Evolutionary conservation across 768 basidiomycete species (phyloP), one percentile per base, ranked within the genome.

Genomic region (Lactarius tabidus): DNA sequence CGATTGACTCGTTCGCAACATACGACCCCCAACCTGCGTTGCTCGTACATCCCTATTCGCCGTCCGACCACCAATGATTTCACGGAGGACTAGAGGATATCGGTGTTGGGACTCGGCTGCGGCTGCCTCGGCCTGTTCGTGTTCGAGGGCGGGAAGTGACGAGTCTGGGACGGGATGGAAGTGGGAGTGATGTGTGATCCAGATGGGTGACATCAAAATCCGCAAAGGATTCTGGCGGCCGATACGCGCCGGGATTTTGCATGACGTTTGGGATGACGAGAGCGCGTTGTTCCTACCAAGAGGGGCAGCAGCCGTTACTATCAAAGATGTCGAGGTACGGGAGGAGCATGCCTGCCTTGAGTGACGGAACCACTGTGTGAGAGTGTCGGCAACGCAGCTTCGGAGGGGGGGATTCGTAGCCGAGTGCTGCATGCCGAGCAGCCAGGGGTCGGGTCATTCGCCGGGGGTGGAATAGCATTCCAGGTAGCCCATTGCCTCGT

Each of bases 21-120:
- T 95, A 72, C 93, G 95, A 0, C 93, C 93, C n/a, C 93, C 93
- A 95, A 0, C 93, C 93, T 0, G 89, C 79, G n/a, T n/a, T 93
- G 67, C 84, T 88, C 18, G 89, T 88, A 84, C 94, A 89, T 0
- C 89, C 90, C 71, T 87, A 88, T 74, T 91, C 88, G 1, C 85
- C 85, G 12, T 75, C 80, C 18, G 80, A 79, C 85, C 89, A 88
- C 84, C 90, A 88, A 43, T 83, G 77, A 73, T 78, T 80, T 10
- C 75, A 71, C n/a, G 80, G 80, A 56, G 81, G 82, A 69, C 78
- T 83, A 54, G 74, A 59, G 66, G 66, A 20, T 69, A 54, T 26
- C 38, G 57, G 43, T 4, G 31, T 35, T 33, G 33, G 35, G 33
- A 6, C 5, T 28, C 65, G 15, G 26, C 35, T 1, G 48, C 58